Evolutionary conservation across 1,284 basidiomycete species (phyloP), one percentile per base, ranked within the genome.

Genomic region (Microbotryum silenes-acaulis): DNA sequence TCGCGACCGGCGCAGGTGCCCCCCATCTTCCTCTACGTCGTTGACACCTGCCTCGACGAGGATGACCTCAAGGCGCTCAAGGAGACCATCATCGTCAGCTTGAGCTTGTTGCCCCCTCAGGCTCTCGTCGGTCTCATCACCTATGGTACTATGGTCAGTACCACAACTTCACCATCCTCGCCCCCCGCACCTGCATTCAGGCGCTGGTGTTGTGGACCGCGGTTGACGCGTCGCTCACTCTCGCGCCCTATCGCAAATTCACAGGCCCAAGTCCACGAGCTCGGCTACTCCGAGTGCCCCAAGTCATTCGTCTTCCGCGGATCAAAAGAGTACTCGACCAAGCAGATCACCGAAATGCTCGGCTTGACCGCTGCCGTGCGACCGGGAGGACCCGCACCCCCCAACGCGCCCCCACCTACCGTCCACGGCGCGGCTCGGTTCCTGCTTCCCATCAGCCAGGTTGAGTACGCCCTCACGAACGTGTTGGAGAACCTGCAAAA

Each of bases 261-360:
- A 9, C 69, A 94, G 91, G 84, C 94, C 8, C 93, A 97, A 87
- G 92, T 99, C 1, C 94, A 99, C 77, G 96, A 99, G 78, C 87
- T 98, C 55, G 92, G 93, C 37, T 98, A 97, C 74, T 84, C 86
- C 2, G 89, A 93, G 74, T 98, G 93, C 79, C 91, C 86, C 78
- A 98, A 98, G 78, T 93, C 92, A 6, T 98, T 94, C 76, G 94
- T 98, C 65, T 99, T 99, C 85, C 87, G 94, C 45, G 96, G 96
- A 57, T 89, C 89, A n/a, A 99, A 98, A 78, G 96, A 99, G 74
- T 98, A 98, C 76, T 79, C 87, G 60, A 86, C 91, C 61, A 98
- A 98, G 79, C 90, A 93, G 72, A 97, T 98, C 71, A 90, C 93
- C 77, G 94, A 97, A 72, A 98, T 99, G 94, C 87, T 98, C 55